phyloP scores from a whole-genome alignment of 192 early-diverging fungal genomes.

The Coemansia asiatica region DNA sequence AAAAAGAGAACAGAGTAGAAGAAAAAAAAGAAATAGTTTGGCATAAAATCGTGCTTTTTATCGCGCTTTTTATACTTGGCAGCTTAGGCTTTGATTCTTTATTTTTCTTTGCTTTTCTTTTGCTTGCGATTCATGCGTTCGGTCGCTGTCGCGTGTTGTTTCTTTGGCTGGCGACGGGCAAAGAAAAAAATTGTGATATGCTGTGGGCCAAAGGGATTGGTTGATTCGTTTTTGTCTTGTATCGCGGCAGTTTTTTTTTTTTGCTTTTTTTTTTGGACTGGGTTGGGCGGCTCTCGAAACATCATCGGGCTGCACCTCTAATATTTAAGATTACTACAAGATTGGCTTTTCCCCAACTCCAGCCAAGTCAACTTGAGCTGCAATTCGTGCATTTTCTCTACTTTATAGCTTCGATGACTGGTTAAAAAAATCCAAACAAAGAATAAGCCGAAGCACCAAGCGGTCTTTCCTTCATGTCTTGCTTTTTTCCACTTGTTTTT shows the following conservation, averaged over 20 bases:
- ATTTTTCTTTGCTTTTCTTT: not conserved
- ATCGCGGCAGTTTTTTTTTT: too few species aligned
- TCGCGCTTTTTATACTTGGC: not conserved
- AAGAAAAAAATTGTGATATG: too few species aligned
- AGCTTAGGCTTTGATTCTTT: not conserved
- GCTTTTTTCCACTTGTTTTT: not conserved
- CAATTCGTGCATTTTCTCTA: not conserved
- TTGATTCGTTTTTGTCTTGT: too few species aligned
- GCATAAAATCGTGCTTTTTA: not conserved
- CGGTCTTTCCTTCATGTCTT: too few species aligned
- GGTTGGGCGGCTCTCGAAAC: not conserved
- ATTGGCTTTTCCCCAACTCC: not conserved
- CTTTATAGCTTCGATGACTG: too few species aligned
- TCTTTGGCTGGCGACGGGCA: too few species aligned
- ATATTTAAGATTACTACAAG: not conserved
- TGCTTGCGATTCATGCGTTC: not conserved
- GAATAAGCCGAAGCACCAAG: not conserved
- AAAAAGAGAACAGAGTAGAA: constrained; percentile 1
- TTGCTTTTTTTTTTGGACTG: not conserved
- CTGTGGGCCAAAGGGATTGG: too few species aligned
- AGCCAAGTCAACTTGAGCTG: not conserved
- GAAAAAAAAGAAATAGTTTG: not conserved
- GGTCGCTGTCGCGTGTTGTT: too few species aligned
- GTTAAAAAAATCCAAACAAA: too few species aligned
- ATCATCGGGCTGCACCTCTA: too few species aligned